Percentiles rank a stretch among this genome's conserved stretches.
phyloP scores from a whole-genome alignment of 1,284 basidiomycete species.

The Cystobasidium sp. region DNA sequence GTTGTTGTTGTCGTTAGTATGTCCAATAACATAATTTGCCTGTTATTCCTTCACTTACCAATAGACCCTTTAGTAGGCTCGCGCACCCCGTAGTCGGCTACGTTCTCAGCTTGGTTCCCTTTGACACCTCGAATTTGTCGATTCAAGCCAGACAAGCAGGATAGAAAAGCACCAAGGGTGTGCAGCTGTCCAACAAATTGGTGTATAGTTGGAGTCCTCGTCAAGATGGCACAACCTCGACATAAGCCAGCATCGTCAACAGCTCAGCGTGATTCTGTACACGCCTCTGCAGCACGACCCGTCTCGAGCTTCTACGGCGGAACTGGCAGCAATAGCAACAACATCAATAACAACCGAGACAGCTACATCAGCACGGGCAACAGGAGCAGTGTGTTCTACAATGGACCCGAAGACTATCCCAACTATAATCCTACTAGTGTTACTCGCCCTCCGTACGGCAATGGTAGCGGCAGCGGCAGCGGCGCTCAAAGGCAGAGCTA shows the following conservation, averaged over 20 bases:
- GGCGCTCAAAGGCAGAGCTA: slow-evolving; percentile 13
- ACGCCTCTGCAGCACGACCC: slow-evolving; percentile 8
- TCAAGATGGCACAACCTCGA: slow-evolving; percentile 15
- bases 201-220: not conserved
- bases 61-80: not conserved
- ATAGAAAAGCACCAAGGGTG: not conserved
- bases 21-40: not conserved
- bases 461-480: not conserved
- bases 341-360: slow-evolving; percentile 28
- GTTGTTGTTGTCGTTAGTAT: not conserved
- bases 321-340: not conserved
- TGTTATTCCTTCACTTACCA: not conserved
- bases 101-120: slow-evolving; percentile 16
- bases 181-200: not conserved
- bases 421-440: not conserved
- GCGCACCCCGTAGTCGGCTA: not conserved
- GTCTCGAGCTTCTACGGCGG: slow-evolving; percentile 41
- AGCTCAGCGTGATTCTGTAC: not conserved
- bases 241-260: not conserved
- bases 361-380: slow-evolving; percentile 41
- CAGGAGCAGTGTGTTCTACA: slow-evolving; percentile 27
- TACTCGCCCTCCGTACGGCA: not conserved
- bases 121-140: not conserved
- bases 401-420: not conserved
- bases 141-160: not conserved